Percentiles rank a stretch among this genome's conserved stretches.
Evolutionary conservation across 257 asterid species (phyloP).

Genomic region (Leptodermis oblonga): DNA sequence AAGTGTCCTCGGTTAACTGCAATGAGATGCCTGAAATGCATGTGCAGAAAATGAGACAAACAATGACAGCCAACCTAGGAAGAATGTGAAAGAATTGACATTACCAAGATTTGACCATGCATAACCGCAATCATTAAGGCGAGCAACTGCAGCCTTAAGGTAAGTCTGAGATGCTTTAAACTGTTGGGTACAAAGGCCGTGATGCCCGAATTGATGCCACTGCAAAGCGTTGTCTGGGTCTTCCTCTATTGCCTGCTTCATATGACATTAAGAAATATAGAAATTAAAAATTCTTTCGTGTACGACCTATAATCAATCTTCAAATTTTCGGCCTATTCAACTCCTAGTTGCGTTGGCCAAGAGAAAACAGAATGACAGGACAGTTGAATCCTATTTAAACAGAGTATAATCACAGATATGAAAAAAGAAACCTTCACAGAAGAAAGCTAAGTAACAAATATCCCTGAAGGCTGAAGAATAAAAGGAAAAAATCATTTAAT

Average conservation of each 20-base stretch:
- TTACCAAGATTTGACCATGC: conserved; percentile 98
- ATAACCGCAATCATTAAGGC: conserved; percentile 63
- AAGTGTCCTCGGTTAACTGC: conserved; percentile 67
- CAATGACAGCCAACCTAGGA: not conserved
- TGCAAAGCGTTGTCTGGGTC: conserved; percentile 93
- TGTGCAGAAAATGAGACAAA: not conserved
- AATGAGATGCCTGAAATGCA: conserved; percentile 65
- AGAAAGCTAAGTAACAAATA: not conserved
- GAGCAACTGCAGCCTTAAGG: conserved; percentile 84
- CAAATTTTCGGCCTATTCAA: not conserved
- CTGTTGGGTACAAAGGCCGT: conserved; percentile 80
- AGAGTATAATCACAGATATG: not conserved
- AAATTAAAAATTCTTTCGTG: not conserved
- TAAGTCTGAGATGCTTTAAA: conserved; percentile 67
- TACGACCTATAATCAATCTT: not conserved
- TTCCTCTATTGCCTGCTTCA: conserved; percentile 76
- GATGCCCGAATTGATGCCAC: conserved; percentile 99
- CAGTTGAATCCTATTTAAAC: not conserved
- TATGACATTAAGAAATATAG: not conserved
- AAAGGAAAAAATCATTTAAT: not conserved
- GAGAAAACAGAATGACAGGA: not conserved
- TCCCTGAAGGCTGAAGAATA: not conserved
- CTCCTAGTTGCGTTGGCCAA: not conserved
- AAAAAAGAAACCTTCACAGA: not conserved
- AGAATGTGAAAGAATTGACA: conserved; percentile 8